phyloP scores from a whole-genome alignment of 768 basidiomycete species.

The Xanthoconium purpureum region DNA sequence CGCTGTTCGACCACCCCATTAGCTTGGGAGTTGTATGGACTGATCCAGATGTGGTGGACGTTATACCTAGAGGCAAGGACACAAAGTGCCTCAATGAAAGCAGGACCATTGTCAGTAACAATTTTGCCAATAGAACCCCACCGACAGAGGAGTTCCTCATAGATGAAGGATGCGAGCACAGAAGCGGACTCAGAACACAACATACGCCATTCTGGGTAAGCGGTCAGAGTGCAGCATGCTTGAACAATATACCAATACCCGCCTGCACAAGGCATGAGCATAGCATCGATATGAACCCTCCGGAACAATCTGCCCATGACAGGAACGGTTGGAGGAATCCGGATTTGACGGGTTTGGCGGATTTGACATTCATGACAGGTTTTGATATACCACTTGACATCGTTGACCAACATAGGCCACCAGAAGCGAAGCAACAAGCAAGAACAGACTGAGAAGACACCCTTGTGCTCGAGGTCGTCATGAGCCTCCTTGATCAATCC shows the following conservation, averaged over 20 bases:
- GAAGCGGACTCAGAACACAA: too few species aligned
- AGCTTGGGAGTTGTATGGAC: neutral
- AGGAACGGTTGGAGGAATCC: too few species aligned
- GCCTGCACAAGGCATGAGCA: neutral
- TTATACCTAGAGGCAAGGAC: too few species aligned
- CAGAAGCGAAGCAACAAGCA: neutral
- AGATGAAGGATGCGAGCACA: too few species aligned
- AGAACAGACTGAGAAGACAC: neutral
- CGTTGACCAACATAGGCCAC: neutral
- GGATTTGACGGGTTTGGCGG: neutral
- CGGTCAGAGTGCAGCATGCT: neutral
- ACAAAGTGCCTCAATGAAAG: too few species aligned
- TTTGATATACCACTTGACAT: neutral
- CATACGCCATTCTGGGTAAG: neutral
- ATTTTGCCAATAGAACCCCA: too few species aligned
- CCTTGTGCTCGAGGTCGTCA: neutral
- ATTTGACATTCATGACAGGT: neutral
- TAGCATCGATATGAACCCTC: neutral
- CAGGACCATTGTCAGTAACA: too few species aligned
- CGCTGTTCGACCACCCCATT: neutral
- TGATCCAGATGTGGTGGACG: too few species aligned
- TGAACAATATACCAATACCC: neutral
- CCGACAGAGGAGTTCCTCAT: too few species aligned
- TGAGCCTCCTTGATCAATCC: neutral
- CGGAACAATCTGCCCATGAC: neutral